These are phyloP conservation scores for Acacia melanoxylon DNA, from an alignment of 306 rosid genomes.

Conservation along the genomic window DNA sequence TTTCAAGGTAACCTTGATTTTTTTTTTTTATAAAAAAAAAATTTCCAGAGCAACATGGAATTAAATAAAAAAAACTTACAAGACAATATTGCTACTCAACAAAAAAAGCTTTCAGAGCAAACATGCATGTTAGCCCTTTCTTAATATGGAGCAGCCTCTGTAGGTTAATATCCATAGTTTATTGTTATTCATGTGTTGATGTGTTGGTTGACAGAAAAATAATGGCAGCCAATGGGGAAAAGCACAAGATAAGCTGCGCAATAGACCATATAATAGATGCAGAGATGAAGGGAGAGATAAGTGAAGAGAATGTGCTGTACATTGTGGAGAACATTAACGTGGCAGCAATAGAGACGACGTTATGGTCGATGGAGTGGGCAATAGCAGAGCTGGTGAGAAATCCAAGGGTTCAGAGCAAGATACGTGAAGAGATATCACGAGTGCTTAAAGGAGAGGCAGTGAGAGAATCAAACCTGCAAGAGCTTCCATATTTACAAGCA, in stretches of 20 bases:
- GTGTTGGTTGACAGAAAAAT: constrained; percentile 44
- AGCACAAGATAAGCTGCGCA: constrained; percentile 72
- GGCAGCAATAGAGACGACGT: constrained; percentile 85
- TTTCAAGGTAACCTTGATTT: too few relatives aligned
- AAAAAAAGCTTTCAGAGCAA: too few relatives aligned
- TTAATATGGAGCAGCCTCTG: neutral
- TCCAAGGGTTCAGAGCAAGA: constrained; percentile 60
- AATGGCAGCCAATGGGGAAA: constrained; percentile 66
- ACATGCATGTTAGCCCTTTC: neutral
- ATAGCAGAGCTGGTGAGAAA: constrained; percentile 82
- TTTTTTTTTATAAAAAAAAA: too few relatives aligned
- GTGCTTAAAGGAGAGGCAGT: constrained; percentile 55
- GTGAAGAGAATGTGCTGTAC: constrained; percentile 73
- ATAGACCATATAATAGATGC: constrained; percentile 89
- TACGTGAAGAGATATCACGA: constrained; percentile 61
- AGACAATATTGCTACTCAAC: fast-evolving
- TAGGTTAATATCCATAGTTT: neutral
- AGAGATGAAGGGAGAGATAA: constrained; percentile 74
- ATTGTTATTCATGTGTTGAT: neutral
- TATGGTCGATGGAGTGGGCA: constrained; percentile 95
- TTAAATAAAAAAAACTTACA: too few relatives aligned
- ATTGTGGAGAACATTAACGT: constrained; percentile 83
- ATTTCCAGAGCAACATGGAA: too few relatives aligned
- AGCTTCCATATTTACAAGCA: constrained; percentile 72
- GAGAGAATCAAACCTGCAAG: constrained; percentile 65